Percentiles rank a stretch among this genome's conserved stretches.
These are phyloP conservation scores for Elsinoe batatas DNA, from an alignment of 2,329 filamentous ascomycete genomes.

Conservation along the genomic window DNA sequence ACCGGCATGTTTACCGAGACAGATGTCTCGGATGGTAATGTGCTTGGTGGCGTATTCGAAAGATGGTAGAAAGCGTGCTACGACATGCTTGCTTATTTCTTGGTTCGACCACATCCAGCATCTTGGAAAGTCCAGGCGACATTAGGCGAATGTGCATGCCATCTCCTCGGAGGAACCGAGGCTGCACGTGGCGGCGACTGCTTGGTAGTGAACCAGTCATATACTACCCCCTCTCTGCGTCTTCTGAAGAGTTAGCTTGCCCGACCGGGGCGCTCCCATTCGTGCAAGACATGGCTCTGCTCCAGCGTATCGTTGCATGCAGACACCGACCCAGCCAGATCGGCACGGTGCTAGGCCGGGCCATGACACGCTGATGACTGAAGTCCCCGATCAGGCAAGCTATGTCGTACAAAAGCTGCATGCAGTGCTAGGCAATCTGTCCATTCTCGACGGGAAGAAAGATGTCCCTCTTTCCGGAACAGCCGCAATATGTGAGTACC, in stretches of 20 bases:
- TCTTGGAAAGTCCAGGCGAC: background rate
- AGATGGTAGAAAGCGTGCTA: too few relatives aligned
- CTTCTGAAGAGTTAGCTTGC: too few relatives aligned
- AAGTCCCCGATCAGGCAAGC: background rate
- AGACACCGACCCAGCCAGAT: too few relatives aligned
- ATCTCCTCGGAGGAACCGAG: background rate
- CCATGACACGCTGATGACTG: background rate
- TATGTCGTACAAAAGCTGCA: background rate
- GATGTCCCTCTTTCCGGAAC: background rate
- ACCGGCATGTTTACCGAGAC: background rate
- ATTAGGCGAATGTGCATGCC: background rate
- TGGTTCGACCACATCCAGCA: background rate
- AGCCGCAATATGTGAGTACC: constrained; percentile 9
- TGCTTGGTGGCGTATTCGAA: too few relatives aligned
- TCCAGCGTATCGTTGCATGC: too few relatives aligned
- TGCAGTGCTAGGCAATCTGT: background rate
- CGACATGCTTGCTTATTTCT: background rate
- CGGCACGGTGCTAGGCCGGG: background rate
- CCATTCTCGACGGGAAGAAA: background rate
- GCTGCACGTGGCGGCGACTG: background rate
- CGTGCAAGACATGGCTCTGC: too few relatives aligned
- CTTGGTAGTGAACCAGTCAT: too few relatives aligned
- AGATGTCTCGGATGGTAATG: background rate
- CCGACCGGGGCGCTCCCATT: too few relatives aligned
- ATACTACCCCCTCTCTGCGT: too few relatives aligned